phyloP scores from a whole-genome alignment of 139 green algal species.

The Spirogloea muscicola region DNA sequence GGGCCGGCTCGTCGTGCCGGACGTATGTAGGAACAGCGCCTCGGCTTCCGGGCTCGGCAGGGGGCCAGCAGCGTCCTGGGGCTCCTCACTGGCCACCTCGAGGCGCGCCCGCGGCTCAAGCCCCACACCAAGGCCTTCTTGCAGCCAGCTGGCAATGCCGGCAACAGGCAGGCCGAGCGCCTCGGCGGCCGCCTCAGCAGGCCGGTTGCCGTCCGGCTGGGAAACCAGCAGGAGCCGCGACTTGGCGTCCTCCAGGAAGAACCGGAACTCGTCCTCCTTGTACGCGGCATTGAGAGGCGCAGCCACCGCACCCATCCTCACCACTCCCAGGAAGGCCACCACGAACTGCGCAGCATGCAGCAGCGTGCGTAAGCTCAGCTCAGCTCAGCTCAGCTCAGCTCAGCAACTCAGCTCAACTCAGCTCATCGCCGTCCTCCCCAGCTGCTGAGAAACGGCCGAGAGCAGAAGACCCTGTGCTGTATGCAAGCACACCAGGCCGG shows the following conservation, averaged over 20 bases:
- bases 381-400: too few species aligned
- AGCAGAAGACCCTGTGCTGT: too few species aligned
- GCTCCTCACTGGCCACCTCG: background rate
- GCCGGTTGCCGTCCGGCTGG: background rate
- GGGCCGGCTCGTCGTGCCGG: slow-evolving; percentile 72
- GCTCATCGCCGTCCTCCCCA: too few species aligned
- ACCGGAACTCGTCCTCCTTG: slow-evolving; percentile 45
- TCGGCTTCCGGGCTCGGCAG: background rate
- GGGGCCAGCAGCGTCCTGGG: slow-evolving; percentile 2
- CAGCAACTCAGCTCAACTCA: too few species aligned
- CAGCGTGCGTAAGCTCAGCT: background rate
- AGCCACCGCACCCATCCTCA: slow-evolving; percentile 14
- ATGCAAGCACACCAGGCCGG: too few species aligned
- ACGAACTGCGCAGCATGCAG: slow-evolving; percentile 31
- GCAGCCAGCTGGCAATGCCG: background rate
- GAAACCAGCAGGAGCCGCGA: slow-evolving; percentile 11
- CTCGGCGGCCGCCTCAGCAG: slow-evolving; percentile 9
- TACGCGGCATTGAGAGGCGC: slow-evolving; percentile 45
- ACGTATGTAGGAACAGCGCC: slow-evolving; percentile 81
- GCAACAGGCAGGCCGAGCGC: slow-evolving; percentile 17
- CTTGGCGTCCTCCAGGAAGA: slow-evolving; percentile 41
- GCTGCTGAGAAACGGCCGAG: too few species aligned
- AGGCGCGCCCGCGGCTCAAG: too few species aligned
- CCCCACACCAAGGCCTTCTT: background rate
- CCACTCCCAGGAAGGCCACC: slow-evolving; percentile 31